Conservation (phyloP, 2,329 filamentous ascomycete genomes). For the Xylariaceae sp. region DNA sequence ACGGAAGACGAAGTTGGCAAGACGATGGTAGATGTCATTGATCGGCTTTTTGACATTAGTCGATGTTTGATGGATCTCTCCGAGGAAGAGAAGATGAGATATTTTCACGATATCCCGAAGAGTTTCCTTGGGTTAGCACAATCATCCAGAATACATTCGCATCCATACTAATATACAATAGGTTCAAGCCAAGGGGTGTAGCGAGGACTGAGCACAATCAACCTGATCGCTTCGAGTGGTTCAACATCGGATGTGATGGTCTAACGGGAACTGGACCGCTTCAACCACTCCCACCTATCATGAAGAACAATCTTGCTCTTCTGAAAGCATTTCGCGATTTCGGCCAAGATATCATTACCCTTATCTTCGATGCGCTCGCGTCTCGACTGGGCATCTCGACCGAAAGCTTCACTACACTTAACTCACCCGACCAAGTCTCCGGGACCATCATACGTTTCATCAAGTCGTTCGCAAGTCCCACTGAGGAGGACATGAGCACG, state of each 20-base stretch:
- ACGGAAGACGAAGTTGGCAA: slow-evolving; percentile 7
- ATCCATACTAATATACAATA: slow-evolving; percentile 5
- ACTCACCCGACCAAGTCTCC: slow-evolving; percentile 22
- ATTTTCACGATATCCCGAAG: background rate
- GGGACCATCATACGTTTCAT: slow-evolving; percentile 21
- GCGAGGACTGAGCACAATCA: slow-evolving; percentile 21
- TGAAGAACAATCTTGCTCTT: background rate
- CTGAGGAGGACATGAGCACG: slow-evolving; percentile 16
- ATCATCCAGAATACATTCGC: background rate
- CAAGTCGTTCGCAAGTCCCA: slow-evolving; percentile 15
- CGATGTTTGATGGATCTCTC: background rate
- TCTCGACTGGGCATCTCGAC: slow-evolving; percentile 22
- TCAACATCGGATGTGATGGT: slow-evolving; percentile 29
- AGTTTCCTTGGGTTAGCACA: background rate
- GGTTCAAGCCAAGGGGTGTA: slow-evolving; percentile 15
- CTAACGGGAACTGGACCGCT: slow-evolving; percentile 20
- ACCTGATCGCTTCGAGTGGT: slow-evolving; percentile 28
- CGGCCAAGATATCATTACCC: background rate
- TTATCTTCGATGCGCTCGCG: slow-evolving; percentile 4
- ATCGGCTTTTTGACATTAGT: slow-evolving; percentile 9
- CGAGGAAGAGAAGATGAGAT: background rate
- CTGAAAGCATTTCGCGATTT: background rate
- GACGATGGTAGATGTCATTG: slow-evolving; percentile 9
- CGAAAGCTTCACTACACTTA: slow-evolving; percentile 23
- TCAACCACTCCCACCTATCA: slow-evolving; percentile 15